Base-by-base conservation (phyloP, 257 asterid species). In the Leptodermis oblonga region DNA sequence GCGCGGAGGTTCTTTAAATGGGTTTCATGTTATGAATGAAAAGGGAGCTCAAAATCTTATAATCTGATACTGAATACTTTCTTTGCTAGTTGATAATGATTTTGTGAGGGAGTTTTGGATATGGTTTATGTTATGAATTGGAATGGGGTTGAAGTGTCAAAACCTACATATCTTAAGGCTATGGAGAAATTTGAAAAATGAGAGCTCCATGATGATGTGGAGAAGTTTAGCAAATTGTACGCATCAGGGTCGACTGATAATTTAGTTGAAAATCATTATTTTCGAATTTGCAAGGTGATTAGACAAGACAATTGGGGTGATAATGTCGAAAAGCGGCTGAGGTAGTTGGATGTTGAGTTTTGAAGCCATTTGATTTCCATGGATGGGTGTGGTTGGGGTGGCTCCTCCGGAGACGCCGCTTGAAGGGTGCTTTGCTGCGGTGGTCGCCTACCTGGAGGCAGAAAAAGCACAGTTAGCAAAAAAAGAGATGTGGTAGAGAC, bases 41-140 rank as follows among this genome's bases (percentile, higher is more conserved):
- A 71, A 61, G 77, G 90, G 89, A 90, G 93, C 77, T 92, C 96
- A 3, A 82, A 90, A 73, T 76, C 88, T 30, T 90, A 82, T 79
- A 88, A 90, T 82, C 54, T 76, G 75, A 80, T 92, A n/a, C n/a
- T n/a, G n/a, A n/a, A n/a, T n/a, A 95, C 72, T 92, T 34, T 81
- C 82, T 62, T 58, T 82, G 61, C 73, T 88, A 73, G 87, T 88
- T 31, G 33, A 72, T 59, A 88, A 78, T 65, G 97, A 90, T 1
- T 74, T 75, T 53, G 83, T 75, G 53, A 72, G 78, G 60, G 96
- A 90, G 75, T 79, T 84, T 26, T 88, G 97, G 87, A 77, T 61
- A 68, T 80, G 82, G 81, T 90, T 74, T 77, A 46, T 45, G 23
- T 55, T 42, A 88, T 90, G 97, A 87, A 78, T 70, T 67, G 52